Base-by-base conservation (phyloP, 78 protist species). In the Dictyostelium capitatum region DNA sequence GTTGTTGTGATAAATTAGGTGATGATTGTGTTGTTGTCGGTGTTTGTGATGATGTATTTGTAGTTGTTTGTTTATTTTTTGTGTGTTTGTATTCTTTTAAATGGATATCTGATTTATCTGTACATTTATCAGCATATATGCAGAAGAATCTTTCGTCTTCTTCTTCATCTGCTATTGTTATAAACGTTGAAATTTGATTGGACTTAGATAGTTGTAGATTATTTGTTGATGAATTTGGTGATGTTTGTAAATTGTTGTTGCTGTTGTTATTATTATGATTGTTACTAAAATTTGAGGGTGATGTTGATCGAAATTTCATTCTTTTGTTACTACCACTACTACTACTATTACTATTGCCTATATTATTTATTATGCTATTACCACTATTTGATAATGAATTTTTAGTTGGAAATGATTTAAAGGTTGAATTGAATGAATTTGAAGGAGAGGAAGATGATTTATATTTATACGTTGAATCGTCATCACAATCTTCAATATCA, bases 41-140 rank as follows among this genome's bases (percentile, higher is more conserved):
- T 12, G 72, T 79, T 54, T 20, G 54, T 37, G 70, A 4, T 62
- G 77, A 46, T 41, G 78, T 10, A 17, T 20, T 23, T 7, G 5
- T 30, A 23, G 51, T 25, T 3, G 85, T 25, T 62, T 54, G 14
- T 46, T n/a, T 51, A 30, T 28, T 77, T 51, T 28, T 46, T 41
- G 15, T n/a, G 53, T 82, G 90, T 14, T 43, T 20, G 1, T 70
- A 70, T 69, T 82, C 81, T 37, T 69, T 65, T 70, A 50, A 46
- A 50, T 70, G 90, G 51, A 0, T 4, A 14, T 65, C 81, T 46
- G 70, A 51, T 37, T 69, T 50, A 82, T 82, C 73, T n/a, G 70
- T 65, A 51, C 90, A 70, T 46, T n/a, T 20, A 28, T 62, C 81
- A 28, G 50, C 90, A n/a, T 37, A 23, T 3, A 80, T 62, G 23